Conservation (phyloP, 2,329 filamentous ascomycete genomes). For the Polychaeton citri region DNA sequence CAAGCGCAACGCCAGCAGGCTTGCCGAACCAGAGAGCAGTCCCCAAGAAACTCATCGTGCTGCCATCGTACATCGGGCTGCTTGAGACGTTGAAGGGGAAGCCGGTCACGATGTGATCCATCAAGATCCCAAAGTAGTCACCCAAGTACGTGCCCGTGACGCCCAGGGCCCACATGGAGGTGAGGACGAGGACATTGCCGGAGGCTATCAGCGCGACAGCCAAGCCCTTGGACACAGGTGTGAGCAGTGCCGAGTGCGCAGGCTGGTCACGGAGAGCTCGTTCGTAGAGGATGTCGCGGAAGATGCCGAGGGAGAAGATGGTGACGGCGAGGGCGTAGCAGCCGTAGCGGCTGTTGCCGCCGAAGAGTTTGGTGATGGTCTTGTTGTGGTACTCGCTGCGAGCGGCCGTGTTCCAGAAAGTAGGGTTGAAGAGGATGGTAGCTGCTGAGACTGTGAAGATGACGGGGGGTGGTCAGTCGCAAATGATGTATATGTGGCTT, state of each 20-base stretch:
- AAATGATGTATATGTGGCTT: background rate
- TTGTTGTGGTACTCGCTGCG: conserved; percentile 85
- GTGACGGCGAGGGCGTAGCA: conserved; percentile 81
- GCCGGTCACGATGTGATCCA: conserved; percentile 85
- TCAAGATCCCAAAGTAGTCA: conserved; percentile 97
- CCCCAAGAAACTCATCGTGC: conserved; percentile 81
- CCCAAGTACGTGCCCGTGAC: conserved; percentile 93
- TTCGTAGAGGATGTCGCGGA: conserved; percentile 73
- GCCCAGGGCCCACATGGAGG: conserved; percentile 82
- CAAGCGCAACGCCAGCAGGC: conserved; percentile 71
- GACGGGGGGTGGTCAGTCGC: conserved; percentile 70
- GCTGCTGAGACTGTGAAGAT: conserved; percentile 76
- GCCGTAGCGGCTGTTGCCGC: conserved; percentile 60
- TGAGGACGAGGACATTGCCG: conserved; percentile 76
- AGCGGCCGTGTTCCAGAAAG: conserved; percentile 96
- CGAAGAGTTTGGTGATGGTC: conserved; percentile 73
- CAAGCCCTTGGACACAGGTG: conserved; percentile 44
- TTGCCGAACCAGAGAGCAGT: conserved; percentile 74
- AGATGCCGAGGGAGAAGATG: conserved; percentile 84
- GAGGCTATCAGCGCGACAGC: conserved; percentile 58
- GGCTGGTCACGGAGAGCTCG: conserved; percentile 65
- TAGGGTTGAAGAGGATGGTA: conserved; percentile 85
- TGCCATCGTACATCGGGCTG: conserved; percentile 94
- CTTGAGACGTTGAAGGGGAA: conserved; percentile 91
- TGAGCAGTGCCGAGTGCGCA: conserved; percentile 57